phyloP scores from a whole-genome alignment of 129 eudicot genomes.

The Chrysanthemum lavandulifolium region DNA sequence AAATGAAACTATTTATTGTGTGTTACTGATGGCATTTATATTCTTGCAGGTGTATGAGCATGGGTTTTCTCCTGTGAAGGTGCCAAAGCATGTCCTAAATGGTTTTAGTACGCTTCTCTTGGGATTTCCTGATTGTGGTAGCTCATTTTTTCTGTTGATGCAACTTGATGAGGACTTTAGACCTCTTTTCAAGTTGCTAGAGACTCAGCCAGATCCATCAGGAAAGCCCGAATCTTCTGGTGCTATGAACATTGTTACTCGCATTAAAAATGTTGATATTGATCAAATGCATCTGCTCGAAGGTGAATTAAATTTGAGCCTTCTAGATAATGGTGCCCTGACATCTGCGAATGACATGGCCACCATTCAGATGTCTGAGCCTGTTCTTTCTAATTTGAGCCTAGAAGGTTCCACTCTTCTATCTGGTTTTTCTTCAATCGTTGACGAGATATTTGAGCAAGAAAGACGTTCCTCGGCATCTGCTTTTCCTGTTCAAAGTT shows the following conservation, averaged over 20 bases:
- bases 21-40: not conserved
- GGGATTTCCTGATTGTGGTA: constrained; percentile 97
- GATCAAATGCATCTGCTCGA: constrained; percentile 69
- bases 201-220: constrained; percentile 65
- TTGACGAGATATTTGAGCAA: constrained; percentile 93
- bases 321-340: constrained; percentile 49
- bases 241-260: constrained; percentile 44
- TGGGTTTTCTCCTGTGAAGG: constrained; percentile 65
- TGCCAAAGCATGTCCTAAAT: constrained; percentile 63
- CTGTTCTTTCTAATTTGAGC: constrained; percentile 45
- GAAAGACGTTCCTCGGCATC: constrained; percentile 66
- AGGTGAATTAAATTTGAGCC: constrained; percentile 67
- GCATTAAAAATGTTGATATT: constrained; percentile 59
- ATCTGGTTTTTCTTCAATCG: constrained; percentile 74
- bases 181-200: constrained; percentile 71
- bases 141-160: constrained; percentile 83
- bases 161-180: constrained; percentile 83
- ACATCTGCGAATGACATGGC: constrained; percentile 35
- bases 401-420: constrained; percentile 56
- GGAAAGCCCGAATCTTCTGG: constrained; percentile 52
- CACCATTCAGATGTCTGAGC: constrained; percentile 48
- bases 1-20: not conserved
- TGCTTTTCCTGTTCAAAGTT: constrained; percentile 40
- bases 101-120: constrained; percentile 69
- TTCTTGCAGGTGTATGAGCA: constrained; percentile 78